Base-by-base conservation (phyloP, 768 basidiomycete species). In the Rossbeevera mucosa region DNA sequence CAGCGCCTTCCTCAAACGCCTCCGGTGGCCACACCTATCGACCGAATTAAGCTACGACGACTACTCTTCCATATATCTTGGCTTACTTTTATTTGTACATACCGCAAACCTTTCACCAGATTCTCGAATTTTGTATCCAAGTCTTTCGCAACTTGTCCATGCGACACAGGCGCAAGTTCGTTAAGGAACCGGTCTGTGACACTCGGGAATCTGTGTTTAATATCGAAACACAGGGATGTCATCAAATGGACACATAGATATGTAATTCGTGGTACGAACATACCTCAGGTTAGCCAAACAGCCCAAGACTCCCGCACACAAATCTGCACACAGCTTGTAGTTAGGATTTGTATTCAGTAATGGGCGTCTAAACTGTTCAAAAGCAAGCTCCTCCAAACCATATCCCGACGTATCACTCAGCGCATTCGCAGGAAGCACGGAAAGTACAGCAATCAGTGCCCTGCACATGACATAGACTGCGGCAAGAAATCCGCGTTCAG, bases 381-480 rank as follows among this genome's bases (percentile, higher is more conserved):
- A 96, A 0, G 87, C 91, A 24, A 84, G 86, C 61, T 90, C 86
- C 64, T 95, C 94, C n/a, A 95, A 72, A 44, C 74, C 82, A 67
- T 87, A 82, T 1, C 91, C 94, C 53, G 91, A 71, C 0, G 80
- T 71, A 41, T 94, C 90, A 13, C 86, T 86, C 4, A 95, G 73
- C 2, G 84, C 83, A 58, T 92, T 90, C 62, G 86, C 86, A 1
- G 86, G 76, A 24, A 90, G 76, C 16, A 79, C 74, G 33, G 85
- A 80, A 50, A 94, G 78, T 12, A 94, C 81, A 2, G 81, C 83
- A 24, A 92, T 84, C 18, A 95, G 76, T 4, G 89, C 86, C 47
- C 93, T 82, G 63, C 91, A 94, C 83, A 92, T 86, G 63, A 97
- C 82, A 65, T 93, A 95, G 33, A 89, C 86, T 0, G 91, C 83